Base-by-base conservation (phyloP, 106 monocot genomes). In the Triglochin maritima region DNA sequence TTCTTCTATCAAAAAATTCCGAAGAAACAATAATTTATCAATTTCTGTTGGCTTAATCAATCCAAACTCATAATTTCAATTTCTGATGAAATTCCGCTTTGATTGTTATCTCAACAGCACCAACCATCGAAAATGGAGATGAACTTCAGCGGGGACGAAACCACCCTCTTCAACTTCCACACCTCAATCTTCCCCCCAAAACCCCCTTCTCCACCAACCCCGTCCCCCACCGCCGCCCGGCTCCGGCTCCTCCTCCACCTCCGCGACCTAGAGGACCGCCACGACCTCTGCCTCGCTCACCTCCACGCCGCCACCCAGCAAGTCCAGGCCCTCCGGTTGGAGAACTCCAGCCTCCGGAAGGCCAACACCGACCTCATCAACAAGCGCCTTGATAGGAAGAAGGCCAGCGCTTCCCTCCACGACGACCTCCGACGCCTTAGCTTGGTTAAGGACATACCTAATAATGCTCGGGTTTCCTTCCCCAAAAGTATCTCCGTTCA, bases 401-500 rank as follows among this genome's bases (percentile, higher is more conserved):
- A 69, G 41, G 58, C 41, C 49, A 12, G 12, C 66, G 44, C 50
- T 3, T 62, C 68, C 42, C 42, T 87, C 53, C 62, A 69, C 3
- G 72, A 81, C 4, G 87, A 90, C 46, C 69, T 90, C 46, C 74
- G 80, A n/a, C 74, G 66, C 15, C 74, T 87, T 8, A 49, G 70
- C 29, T 9, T 88, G 71, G 64, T 15, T 53, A 65, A 70, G 53
- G 62, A 43, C 17, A 50, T 13, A 4, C 16, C 41, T 72, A 17
- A 11, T 59, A 42, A 17, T 48, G 55, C 9, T 45, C 72, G 63
- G 5, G 49, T 78, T 10, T 46, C 77, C 3, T 66, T 88, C 44
- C 96, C 96, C 49, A 96, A 96, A 76, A 86, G 85, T 79, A 96
- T 91, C 65, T 88, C 91, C 4, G 72, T 96, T 44, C 71, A 90